Percentiles rank a stretch among this genome's conserved stretches.
These are phyloP conservation scores for Arthroderma uncinatum DNA, from an alignment of 2,329 filamentous ascomycete species.

Conservation along the genomic window DNA sequence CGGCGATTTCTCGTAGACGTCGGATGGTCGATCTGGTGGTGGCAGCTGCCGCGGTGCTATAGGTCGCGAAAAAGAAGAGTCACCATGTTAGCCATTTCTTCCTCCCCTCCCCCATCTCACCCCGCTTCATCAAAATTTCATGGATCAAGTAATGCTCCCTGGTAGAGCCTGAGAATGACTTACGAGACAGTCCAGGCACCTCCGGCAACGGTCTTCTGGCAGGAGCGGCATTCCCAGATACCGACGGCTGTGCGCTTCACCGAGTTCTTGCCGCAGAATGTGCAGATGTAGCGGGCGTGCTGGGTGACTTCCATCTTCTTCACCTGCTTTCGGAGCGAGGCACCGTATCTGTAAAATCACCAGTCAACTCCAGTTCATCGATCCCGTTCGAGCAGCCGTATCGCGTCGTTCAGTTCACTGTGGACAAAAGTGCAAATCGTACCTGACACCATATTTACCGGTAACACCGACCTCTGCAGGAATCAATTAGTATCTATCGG, in stretches of 20 bases:
- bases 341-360: constrained; percentile 71
- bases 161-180: constrained; percentile 38
- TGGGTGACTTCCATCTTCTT: constrained; percentile 99
- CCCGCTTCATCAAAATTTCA: not conserved
- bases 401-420: not conserved
- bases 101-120: not conserved
- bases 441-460: constrained; percentile 97
- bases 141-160: not conserved
- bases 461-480: constrained; percentile 79
- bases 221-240: constrained; percentile 94
- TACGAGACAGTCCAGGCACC: constrained; percentile 96
- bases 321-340: constrained; percentile 96
- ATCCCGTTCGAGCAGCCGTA: not conserved
- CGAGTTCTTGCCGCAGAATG: constrained; percentile 95
- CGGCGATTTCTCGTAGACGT: constrained; percentile 92
- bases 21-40: constrained; percentile 93
- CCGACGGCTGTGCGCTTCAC: constrained; percentile 84
- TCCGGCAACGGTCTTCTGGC: constrained; percentile 87
- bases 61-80: not conserved
- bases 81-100: constrained; percentile 6
- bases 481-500: constrained; percentile 22
- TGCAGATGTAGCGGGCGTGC: constrained; percentile 94
- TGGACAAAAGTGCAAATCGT: constrained; percentile 35
- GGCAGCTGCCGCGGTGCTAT: constrained; percentile 79
- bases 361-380: not conserved